phyloP scores from a whole-genome alignment of 306 rosid genomes.

The Geum urbanum region DNA sequence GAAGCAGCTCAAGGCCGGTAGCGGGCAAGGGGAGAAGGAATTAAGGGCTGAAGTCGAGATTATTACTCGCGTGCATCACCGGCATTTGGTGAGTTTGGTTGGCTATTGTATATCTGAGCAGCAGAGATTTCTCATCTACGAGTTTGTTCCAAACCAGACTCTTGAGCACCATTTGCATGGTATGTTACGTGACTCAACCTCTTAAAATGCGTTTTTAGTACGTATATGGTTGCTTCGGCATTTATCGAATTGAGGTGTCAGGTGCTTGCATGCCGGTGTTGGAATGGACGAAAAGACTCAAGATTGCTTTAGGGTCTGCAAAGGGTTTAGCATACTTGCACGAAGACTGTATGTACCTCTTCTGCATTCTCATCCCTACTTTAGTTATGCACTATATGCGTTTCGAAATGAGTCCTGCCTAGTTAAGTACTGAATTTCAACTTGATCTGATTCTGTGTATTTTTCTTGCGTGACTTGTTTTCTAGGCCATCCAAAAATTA shows the following conservation, averaged over 20 bases:
- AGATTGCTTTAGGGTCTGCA: slow-evolving; percentile 85
- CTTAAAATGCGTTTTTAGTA: slow-evolving; percentile 6
- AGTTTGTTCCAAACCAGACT: slow-evolving; percentile 78
- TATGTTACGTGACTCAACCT: slow-evolving; percentile 20
- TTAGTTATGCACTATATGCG: background rate
- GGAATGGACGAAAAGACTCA: slow-evolving; percentile 77
- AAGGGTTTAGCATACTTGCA: slow-evolving; percentile 89
- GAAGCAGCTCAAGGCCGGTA: slow-evolving; percentile 80
- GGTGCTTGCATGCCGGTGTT: slow-evolving; percentile 53
- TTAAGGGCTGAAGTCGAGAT: slow-evolving; percentile 88
- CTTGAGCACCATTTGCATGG: slow-evolving; percentile 89
- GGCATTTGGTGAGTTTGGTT: slow-evolving; percentile 76
- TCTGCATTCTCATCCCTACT: background rate
- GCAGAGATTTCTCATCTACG: slow-evolving; percentile 76
- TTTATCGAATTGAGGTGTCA: slow-evolving; percentile 14
- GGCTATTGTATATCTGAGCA: slow-evolving; percentile 77
- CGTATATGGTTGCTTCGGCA: background rate
- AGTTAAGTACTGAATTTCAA: background rate
- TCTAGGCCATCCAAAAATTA: slow-evolving; percentile 85
- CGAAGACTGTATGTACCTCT: slow-evolving; percentile 66
- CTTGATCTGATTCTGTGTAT: slow-evolving; percentile 10
- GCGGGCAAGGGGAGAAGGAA: slow-evolving; percentile 93
- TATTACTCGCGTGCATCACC: slow-evolving; percentile 84
- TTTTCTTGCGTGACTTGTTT: slow-evolving; percentile 21
- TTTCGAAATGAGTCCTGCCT: background rate